phyloP scores from a whole-genome alignment of 257 asterid genomes.

The Solanum paucissectum region DNA sequence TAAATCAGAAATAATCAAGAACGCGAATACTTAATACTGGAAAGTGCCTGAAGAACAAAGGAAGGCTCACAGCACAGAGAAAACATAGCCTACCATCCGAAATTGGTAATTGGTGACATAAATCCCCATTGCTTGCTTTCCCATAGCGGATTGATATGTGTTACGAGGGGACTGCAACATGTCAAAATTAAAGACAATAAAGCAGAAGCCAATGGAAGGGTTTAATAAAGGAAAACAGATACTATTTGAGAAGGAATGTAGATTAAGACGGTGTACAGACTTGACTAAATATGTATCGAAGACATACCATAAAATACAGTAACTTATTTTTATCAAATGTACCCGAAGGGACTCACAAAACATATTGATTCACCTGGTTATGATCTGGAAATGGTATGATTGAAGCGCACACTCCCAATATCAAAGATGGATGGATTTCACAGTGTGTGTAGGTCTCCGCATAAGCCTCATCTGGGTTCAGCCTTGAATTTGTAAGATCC shows the following conservation, averaged over 20 bases:
- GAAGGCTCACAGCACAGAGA: not conserved
- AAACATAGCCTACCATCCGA: constrained; percentile 56
- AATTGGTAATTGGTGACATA: constrained; percentile 95
- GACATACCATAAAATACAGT: not conserved
- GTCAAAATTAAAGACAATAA: not conserved
- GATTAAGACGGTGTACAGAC: not conserved
- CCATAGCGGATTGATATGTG: constrained; percentile 99
- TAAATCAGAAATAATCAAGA: not conserved
- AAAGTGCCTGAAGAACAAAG: not conserved
- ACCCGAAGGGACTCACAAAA: not conserved
- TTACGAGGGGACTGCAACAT: constrained; percentile 83
- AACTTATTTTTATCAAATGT: not conserved
- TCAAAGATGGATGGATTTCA: constrained; percentile 93
- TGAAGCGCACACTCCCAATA: constrained; percentile 94
- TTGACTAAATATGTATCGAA: not conserved
- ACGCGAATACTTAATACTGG: not conserved
- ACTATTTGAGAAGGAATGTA: not conserved
- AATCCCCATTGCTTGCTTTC: constrained; percentile 97
- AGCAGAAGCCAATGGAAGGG: not conserved
- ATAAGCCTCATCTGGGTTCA: constrained; percentile 70
- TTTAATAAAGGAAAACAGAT: constrained; percentile 9
- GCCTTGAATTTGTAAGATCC: constrained; percentile 75
- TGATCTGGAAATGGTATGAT: constrained; percentile 98
- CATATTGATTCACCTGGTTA: constrained; percentile 55
- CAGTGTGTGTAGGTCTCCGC: constrained; percentile 91